Base-by-base conservation (phyloP, 129 eudicot genomes). In the Kitagawia praeruptora region DNA sequence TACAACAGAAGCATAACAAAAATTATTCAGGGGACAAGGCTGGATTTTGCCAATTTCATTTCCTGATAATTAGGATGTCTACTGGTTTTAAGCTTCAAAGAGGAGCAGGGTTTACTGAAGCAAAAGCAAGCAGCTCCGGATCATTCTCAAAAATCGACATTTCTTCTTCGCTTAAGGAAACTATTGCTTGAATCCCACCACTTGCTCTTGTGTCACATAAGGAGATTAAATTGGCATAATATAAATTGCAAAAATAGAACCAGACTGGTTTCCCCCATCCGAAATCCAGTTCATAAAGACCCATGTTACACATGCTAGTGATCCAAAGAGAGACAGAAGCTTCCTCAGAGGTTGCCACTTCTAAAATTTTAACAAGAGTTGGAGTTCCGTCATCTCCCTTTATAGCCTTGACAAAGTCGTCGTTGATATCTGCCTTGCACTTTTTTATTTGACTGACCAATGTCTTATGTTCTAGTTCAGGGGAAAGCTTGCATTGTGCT, bases 221-320 rank as follows among this genome's bases (percentile, higher is more conserved):
- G 42, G 37, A 37, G n/a, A 53, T 56, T 4, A 15, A n/a, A 77
- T 77, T 49, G 6, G 21, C 31, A 2, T 0, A 4, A 40, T 31
- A 31, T 31, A 31, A 31, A 31, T 31, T 31, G 34, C 27, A 63
- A 78, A 3, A 25, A 42, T 28, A 61, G 41, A 56, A 56, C 81
- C 75, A 79, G 37, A 9, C 31, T 0, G 75, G 81, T 13, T 45
- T 79, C 34, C 76, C 75, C 81, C 81, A 79, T 40, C 81, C 81
- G 12, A 79, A 79, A 67, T 79, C 81, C 10, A 67, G 27, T 47
- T 79, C 56, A 25, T 79, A 79, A 4, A 18, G 8, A 8, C 81
- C 75, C 70, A n/a, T 9, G 5, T 46, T 79, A 46, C 75, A 56
- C 63, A 28, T 66, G 41, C 74, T 61, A 13, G 75, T 21, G 66